These are phyloP conservation scores for Ophiocordyceps sinensis DNA, from an alignment of 2,329 filamentous ascomycete genomes.

Conservation along the genomic window DNA sequence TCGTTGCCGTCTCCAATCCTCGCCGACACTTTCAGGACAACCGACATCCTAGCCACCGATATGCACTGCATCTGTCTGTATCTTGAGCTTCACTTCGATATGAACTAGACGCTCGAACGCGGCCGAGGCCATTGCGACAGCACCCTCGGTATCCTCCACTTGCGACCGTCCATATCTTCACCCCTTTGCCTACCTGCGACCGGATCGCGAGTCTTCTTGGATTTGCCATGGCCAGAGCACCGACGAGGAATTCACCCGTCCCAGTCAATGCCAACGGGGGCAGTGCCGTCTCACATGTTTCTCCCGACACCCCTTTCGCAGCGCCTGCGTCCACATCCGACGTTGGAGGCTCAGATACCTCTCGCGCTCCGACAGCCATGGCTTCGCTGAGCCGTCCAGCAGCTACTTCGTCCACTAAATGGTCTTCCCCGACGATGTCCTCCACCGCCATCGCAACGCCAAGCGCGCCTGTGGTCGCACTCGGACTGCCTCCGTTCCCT, in stretches of 20 bases:
- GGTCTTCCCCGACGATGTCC: not conserved
- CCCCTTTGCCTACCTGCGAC: not conserved
- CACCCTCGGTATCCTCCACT: not conserved
- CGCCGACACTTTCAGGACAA: not conserved
- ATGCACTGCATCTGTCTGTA: not conserved
- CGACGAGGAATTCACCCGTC: not conserved
- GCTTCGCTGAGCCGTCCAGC: not conserved
- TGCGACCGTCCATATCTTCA: not conserved
- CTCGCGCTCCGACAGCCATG: not conserved
- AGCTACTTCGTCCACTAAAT: too few relatives aligned
- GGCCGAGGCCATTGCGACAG: slow-evolving; percentile 1
- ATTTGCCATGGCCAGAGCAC: not conserved
- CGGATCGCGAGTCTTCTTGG: not conserved
- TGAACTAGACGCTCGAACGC: not conserved
- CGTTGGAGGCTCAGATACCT: not conserved
- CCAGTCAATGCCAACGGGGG: not conserved
- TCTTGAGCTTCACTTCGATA: not conserved
- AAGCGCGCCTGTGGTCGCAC: not conserved
- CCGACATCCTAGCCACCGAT: not conserved
- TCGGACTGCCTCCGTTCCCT: too few relatives aligned
- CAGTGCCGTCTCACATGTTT: not conserved
- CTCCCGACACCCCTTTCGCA: too few relatives aligned
- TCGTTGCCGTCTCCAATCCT: not conserved
- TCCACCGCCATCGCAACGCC: not conserved
- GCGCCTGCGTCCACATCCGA: too few relatives aligned